phyloP scores from a whole-genome alignment of 2,329 filamentous ascomycete species.

The Ophiostoma ips region DNA sequence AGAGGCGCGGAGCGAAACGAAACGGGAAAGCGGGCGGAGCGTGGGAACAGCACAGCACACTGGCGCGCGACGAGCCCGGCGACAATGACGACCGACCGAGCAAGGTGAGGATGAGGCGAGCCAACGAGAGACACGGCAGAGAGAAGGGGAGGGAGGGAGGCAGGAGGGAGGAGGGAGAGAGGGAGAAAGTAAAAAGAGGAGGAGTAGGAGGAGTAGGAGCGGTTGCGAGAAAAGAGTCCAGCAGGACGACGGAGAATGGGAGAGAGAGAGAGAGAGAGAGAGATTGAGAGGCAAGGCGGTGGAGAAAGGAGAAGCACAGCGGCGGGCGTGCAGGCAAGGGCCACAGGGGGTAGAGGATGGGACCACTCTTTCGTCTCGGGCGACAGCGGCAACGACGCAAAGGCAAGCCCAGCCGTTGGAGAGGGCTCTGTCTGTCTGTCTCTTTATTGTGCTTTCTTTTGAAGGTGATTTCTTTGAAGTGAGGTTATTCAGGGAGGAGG shows the following conservation, averaged over 20 bases:
- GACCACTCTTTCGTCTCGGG: constrained; percentile 1
- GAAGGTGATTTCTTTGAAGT: neutral
- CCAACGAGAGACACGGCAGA: neutral
- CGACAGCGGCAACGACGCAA: neutral
- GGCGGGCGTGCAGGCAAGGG: constrained; percentile 1
- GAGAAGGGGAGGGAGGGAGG: neutral
- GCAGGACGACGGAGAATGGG: neutral
- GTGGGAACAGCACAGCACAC: neutral
- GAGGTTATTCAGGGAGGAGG: neutral
- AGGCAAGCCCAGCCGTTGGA: neutral
- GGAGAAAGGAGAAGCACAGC: neutral
- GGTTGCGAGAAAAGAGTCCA: neutral
- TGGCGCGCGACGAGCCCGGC: neutral
- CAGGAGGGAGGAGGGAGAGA: neutral
- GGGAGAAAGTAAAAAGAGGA: neutral
- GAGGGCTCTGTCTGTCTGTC: neutral
- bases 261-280: neutral
- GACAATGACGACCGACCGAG: neutral
- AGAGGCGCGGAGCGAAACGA: neutral
- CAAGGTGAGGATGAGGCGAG: neutral
- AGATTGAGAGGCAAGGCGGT: constrained; percentile 1
- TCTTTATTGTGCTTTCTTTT: neutral
- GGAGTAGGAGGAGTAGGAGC: neutral
- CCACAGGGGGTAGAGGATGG: constrained; percentile 1
- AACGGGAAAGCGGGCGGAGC: neutral